phyloP scores from a whole-genome alignment of 2,329 filamentous ascomycete genomes.

The Neopestalotiopsis sp. region DNA sequence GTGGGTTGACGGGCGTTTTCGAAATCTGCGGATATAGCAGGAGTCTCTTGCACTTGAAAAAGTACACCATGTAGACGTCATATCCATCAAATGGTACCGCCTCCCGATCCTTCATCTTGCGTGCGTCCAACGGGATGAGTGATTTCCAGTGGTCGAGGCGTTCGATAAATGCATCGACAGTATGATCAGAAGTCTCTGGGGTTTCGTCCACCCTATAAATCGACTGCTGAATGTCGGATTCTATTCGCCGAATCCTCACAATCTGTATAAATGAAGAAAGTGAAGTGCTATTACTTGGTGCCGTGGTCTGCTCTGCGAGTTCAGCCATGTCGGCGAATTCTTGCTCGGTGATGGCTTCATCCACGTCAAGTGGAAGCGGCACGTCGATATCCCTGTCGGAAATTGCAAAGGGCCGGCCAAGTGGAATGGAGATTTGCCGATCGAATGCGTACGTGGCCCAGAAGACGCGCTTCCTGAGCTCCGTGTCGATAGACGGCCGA shows the following conservation, averaged over 20 bases:
- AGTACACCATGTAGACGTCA: slow-evolving; percentile 27
- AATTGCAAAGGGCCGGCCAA: slow-evolving; percentile 42
- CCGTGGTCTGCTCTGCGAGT: slow-evolving; percentile 19
- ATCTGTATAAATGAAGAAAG: slow-evolving; percentile 18
- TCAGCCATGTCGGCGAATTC: slow-evolving; percentile 23
- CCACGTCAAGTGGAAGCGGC: slow-evolving; percentile 30
- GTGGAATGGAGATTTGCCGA: slow-evolving; percentile 37
- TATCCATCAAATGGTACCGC: slow-evolving; percentile 11
- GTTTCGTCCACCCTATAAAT: slow-evolving; percentile 19
- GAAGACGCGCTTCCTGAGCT: slow-evolving; percentile 38
- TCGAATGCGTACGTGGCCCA: slow-evolving; percentile 43
- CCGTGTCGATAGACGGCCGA: slow-evolving; percentile 17
- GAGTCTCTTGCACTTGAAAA: slow-evolving; percentile 29
- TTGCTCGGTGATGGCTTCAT: slow-evolving; percentile 22
- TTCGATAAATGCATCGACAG: slow-evolving; percentile 14
- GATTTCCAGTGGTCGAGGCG: slow-evolving; percentile 17
- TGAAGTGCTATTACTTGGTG: slow-evolving; percentile 29
- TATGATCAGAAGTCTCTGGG: slow-evolving; percentile 10
- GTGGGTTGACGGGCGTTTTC: slow-evolving; percentile 30
- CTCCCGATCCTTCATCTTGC: slow-evolving; percentile 22
- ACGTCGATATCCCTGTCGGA: slow-evolving; percentile 40
- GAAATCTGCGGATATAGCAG: slow-evolving; percentile 28
- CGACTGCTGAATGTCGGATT: slow-evolving; percentile 22
- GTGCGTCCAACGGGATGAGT: slow-evolving; percentile 23
- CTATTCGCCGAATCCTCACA: slow-evolving; percentile 17